Percentiles rank a stretch among this genome's conserved stretches.
phyloP scores from a whole-genome alignment of 208 protist species.

The Blechomonas ayalai region DNA sequence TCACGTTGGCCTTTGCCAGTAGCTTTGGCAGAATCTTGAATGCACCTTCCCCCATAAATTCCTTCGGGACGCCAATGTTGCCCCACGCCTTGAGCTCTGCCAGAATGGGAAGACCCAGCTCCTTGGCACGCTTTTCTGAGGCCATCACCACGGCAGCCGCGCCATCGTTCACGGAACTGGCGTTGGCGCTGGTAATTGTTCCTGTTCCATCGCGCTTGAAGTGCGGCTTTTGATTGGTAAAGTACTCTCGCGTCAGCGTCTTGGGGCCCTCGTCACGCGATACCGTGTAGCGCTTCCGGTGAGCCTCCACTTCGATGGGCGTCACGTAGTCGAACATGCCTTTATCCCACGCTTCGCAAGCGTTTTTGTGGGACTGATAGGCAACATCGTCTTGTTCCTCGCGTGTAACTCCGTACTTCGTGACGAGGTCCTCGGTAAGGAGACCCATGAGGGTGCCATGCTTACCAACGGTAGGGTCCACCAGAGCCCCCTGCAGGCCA shows the following conservation, averaged over 20 bases:
- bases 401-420: conserved; percentile 82
- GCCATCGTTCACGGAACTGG: conserved; percentile 87
- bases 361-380: conserved; percentile 83
- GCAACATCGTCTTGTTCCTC: conserved; percentile 92
- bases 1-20: conserved; percentile 42
- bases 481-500: conserved; percentile 39
- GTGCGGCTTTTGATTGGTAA: conserved; percentile 73
- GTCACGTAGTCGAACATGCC: conserved; percentile 88
- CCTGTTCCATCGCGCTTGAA: conserved; percentile 82
- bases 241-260: conserved; percentile 82
- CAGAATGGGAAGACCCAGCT: conserved; percentile 75
- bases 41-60: conserved; percentile 90
- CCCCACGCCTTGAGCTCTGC: conserved; percentile 80
- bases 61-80: conserved; percentile 86
- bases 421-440: conserved; percentile 72
- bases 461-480: conserved; percentile 39
- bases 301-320: conserved; percentile 59
- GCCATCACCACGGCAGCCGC: conserved; percentile 83
- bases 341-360: conserved; percentile 57
- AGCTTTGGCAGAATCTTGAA: conserved; percentile 80
- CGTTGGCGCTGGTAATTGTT: conserved; percentile 92
- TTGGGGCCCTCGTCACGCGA: conserved; percentile 82
- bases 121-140: conserved; percentile 60
- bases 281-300: conserved; percentile 35
- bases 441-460: conserved; percentile 47